These are phyloP conservation scores for Phlebiopsis flavidoalba DNA, from an alignment of 768 basidiomycete genomes.

Conservation along the genomic window DNA sequence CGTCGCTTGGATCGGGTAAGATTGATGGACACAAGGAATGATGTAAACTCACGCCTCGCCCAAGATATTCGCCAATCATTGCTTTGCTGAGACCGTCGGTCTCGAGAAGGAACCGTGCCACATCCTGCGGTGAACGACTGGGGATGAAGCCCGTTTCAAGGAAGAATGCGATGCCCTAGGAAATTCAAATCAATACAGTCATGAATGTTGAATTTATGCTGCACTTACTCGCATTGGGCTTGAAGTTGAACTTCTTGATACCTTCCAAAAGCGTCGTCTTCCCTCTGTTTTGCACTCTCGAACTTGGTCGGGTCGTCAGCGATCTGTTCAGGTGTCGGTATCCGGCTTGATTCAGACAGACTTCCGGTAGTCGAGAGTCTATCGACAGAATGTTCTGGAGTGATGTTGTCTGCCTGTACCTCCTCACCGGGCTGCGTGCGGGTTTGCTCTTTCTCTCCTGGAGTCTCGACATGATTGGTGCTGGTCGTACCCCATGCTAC, in stretches of 20 bases:
- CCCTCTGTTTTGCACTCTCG: slow-evolving; percentile 92
- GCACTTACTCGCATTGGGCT: slow-evolving; percentile 85
- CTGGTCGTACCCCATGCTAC: slow-evolving; percentile 79
- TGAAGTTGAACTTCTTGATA: slow-evolving; percentile 96
- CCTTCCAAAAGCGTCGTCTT: slow-evolving; percentile 94
- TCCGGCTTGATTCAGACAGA: slow-evolving; percentile 48
- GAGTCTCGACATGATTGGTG: slow-evolving; percentile 25
- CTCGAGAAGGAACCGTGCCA: slow-evolving; percentile 79
- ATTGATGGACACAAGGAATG: not conserved
- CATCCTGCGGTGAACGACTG: slow-evolving; percentile 62
- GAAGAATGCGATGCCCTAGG: slow-evolving; percentile 84
- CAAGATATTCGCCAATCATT: slow-evolving; percentile 97
- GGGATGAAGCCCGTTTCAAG: slow-evolving; percentile 84
- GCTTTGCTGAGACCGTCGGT: slow-evolving; percentile 93
- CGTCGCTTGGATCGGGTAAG: slow-evolving; percentile 52
- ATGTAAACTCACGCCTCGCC: slow-evolving; percentile 75
- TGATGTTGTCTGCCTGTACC: slow-evolving; percentile 40
- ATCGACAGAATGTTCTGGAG: slow-evolving; percentile 55
- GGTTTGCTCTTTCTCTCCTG: slow-evolving; percentile 36
- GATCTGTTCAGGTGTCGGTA: slow-evolving; percentile 65
- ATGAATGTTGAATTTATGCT: not conserved
- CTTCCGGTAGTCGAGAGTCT: slow-evolving; percentile 45
- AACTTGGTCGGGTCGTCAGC: slow-evolving; percentile 90
- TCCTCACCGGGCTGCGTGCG: slow-evolving; percentile 53
- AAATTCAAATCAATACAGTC: not conserved